phyloP scores from a whole-genome alignment of 345 rosid species.

The Melaleuca alternifolia region DNA sequence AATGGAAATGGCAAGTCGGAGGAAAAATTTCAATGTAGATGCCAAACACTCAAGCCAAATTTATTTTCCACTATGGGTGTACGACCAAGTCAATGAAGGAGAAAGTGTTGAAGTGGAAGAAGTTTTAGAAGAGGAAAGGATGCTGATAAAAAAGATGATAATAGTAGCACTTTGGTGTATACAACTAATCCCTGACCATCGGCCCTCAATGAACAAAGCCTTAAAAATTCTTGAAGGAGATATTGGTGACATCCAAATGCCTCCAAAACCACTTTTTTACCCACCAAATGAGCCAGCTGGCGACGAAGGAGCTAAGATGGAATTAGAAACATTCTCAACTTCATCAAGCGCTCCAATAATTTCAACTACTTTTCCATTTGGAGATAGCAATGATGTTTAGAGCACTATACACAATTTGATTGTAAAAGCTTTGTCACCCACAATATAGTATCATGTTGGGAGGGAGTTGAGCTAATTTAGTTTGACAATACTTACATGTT shows the following conservation, averaged over 20 bases:
- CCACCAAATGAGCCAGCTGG: rapidly evolving
- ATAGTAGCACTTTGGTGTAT: not conserved
- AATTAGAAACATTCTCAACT: not conserved
- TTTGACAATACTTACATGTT: not conserved
- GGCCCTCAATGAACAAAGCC: not conserved
- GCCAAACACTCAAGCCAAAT: not conserved
- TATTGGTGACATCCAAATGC: not conserved
- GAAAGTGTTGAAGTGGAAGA: not conserved
- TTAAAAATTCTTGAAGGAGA: not conserved
- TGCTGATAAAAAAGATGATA: not conserved
- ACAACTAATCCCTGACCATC: not conserved
- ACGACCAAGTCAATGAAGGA: too few relatives aligned
- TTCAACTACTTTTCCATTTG: not conserved
- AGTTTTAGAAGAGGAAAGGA: not conserved
- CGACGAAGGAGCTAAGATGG: rapidly evolving
- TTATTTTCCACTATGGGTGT: too few relatives aligned
- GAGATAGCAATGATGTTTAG: not conserved
- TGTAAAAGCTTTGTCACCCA: not conserved
- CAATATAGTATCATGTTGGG: not conserved
- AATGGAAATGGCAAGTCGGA: not conserved
- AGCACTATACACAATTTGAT: not conserved
- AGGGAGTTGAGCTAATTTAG: not conserved
- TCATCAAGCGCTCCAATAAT: rapidly evolving
- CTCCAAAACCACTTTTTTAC: not conserved
- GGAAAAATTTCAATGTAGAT: not conserved